Percentiles rank a stretch among this genome's conserved stretches.
phyloP scores from a whole-genome alignment of 176 grass and related monocot genomes.

The Panicum miliaceum region DNA sequence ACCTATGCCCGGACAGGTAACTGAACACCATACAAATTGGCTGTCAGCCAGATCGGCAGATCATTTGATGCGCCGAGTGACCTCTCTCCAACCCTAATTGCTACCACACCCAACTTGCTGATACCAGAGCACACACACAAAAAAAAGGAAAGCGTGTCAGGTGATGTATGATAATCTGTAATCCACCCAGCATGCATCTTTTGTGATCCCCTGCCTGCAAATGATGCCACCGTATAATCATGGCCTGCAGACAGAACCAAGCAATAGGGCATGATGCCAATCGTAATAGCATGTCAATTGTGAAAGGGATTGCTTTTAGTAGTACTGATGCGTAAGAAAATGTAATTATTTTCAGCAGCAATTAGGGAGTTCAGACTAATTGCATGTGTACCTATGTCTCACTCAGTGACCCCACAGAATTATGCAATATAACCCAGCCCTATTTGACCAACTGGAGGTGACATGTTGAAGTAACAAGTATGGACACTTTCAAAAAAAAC shows the following conservation, averaged over 20 bases:
- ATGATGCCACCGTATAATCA: conserved; percentile 27
- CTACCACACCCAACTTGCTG: background rate
- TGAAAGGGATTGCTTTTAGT: conserved; percentile 30
- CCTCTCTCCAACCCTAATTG: conserved; percentile 1
- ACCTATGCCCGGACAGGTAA: background rate
- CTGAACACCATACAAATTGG: background rate
- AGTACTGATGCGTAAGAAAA: conserved; percentile 6
- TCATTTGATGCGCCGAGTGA: background rate
- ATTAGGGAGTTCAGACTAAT: background rate
- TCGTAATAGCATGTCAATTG: conserved; percentile 28
- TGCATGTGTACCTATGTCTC: background rate
- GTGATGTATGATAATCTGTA: background rate
- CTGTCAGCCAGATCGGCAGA: background rate
- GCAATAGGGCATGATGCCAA: conserved; percentile 8
- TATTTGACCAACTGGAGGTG: conserved; percentile 22
- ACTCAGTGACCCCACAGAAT: background rate
- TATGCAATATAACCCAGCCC: background rate
- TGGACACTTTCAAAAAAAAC: too few relatives aligned
- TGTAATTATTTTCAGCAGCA: background rate
- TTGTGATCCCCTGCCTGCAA: conserved; percentile 3
- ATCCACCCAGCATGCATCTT: background rate
- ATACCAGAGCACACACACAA: background rate
- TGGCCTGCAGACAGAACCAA: conserved; percentile 15
- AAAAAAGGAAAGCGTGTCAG: conserved; percentile 1
- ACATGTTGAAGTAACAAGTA: conserved; percentile 33